Evolutionary conservation across 2,329 filamentous ascomycete genomes (phyloP), one percentile per base, ranked within the genome.

Genomic region (Venturia pyrina): DNA sequence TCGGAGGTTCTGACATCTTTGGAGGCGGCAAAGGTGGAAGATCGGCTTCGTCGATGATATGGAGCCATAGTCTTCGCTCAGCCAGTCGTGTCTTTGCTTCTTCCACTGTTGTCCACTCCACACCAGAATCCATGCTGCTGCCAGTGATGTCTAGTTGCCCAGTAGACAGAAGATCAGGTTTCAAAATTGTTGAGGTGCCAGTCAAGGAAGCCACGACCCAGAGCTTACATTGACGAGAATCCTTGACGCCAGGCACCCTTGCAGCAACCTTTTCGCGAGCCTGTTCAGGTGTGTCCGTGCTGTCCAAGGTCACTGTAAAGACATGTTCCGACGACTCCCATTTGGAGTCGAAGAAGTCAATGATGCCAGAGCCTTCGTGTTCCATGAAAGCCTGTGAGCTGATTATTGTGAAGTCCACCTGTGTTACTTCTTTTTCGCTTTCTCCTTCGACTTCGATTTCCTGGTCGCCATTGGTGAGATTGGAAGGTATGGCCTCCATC

Each of bases 211-310:
- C 73, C 32, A 78, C 28, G 59, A 77, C 74, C 76, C 77, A 78
- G 53, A 78, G 76, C 48, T 75, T 76, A 63, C 76, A 70, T 64
- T 78, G 77, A 34, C 75, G 73, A 21, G 72, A 70, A 62, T 78
- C 75, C 68, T 75, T 66, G 50, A 77, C 68, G 37, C 71, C 70
- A 7, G 37, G 41, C 17, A 67, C 56, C 13, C 21, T 24, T 37
- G 37, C 43, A 17, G 67, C 66, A 53, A 68, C 63, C 46, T 66
- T 57, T 11, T 67, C 60, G 8, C 61, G 53, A 34, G 66, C 40
- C 19, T 67, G 57, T 34, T 37, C 28, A 19, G 62, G 50, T 17
- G 41, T 63, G n/a, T 63, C 65, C 4, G 37, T 60, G 17, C 48
- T 50, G 10, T 50, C 34, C 13, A 68, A 32, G 11, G 53, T 59